Base-by-base conservation (phyloP, 2,329 filamentous ascomycete species). In the Fusarium chlamydosporum region DNA sequence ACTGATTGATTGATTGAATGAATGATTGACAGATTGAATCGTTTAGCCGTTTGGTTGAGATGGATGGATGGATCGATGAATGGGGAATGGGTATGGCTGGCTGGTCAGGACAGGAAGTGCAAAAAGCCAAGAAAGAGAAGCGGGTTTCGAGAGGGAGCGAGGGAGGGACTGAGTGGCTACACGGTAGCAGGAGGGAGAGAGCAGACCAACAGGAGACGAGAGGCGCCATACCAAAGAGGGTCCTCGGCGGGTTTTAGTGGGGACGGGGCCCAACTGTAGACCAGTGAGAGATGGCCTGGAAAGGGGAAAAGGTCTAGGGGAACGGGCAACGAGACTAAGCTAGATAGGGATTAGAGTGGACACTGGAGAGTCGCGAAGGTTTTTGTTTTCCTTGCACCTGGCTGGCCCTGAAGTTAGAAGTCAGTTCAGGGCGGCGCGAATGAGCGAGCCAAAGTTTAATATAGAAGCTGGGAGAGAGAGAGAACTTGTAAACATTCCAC, bases 61-160 rank as follows among this genome's bases (percentile, higher is more conserved):
- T 70, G 56, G 58, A 54, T 60, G 34, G 68, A 72, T 67, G 27
- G 61, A 56, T 63, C 54, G 58, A 67, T 51, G 47, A 51, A 51
- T 51, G 47, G 34, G 47, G 47, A 51, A 51, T 51, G 47, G 47
- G 47, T 40, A 50, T 29, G 67, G 70, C 66, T 53, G 67, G 56
- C 50, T 34, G 53, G 62, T 54, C 56, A 57, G 53, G 65, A 59
- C 53, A 72, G 67, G 34, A 65, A 67, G 58, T 71, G 67, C 58
- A 71, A 70, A 70, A 66, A 55, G 64, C 60, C 68, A 71, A 71
- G 64, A 56, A 64, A 54, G 42, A 65, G 60, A 60, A 68, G 68
- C 60, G 67, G 67, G 67, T 71, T 68, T 70, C 56, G 46, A 56
- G 59, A 65, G 67, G 51, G 45, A 58, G 59, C 55, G 68, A 70